A percentile compares a stretch with the other conserved stretches of the same genome.
phyloP scores from a whole-genome alignment of 805 yeast genomes.

The Candida sphagnicola region DNA sequence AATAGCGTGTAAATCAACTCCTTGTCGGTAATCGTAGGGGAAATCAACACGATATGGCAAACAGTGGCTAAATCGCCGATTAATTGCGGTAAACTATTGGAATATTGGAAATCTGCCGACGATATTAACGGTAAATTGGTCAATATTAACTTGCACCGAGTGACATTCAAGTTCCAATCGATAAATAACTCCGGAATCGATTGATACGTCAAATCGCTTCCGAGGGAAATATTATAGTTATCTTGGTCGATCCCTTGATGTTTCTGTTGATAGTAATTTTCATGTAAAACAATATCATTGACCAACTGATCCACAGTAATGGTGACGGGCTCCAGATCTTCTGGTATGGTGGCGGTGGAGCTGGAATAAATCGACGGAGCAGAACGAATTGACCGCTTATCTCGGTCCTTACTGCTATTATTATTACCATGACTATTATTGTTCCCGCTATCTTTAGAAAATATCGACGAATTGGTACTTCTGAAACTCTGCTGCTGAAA shows the following conservation, averaged over 20 bases:
- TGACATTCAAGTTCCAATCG: constrained; percentile 52
- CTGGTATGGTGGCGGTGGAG: constrained; percentile 43
- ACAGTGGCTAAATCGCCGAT: constrained; percentile 39
- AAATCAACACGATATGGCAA: constrained; percentile 37
- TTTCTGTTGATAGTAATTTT: constrained; percentile 20
- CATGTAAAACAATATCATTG: constrained; percentile 38
- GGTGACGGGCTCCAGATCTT: constrained; percentile 39
- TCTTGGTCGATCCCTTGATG: constrained; percentile 10
- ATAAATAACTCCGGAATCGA: constrained; percentile 37
- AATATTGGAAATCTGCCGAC: constrained; percentile 31
- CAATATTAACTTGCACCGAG: constrained; percentile 44
- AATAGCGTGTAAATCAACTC: constrained; percentile 39
- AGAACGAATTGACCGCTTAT: constrained; percentile 36
- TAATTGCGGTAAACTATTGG: constrained; percentile 32
- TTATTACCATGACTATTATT: too few species aligned
- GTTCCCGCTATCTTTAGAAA: constrained; percentile 19
- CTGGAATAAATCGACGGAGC: constrained; percentile 41
- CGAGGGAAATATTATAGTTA: constrained; percentile 34
- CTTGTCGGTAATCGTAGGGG: constrained; percentile 39
- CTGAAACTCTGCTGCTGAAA: constrained; percentile 34
- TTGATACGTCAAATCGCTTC: constrained; percentile 37
- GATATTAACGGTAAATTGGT: constrained; percentile 35
- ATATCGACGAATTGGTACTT: constrained; percentile 27
- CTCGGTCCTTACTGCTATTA: constrained; percentile 7
- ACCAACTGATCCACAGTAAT: constrained; percentile 41